Evolutionary conservation across 441 rosid species (phyloP).

Genomic region (Biscutella laevigata): DNA sequence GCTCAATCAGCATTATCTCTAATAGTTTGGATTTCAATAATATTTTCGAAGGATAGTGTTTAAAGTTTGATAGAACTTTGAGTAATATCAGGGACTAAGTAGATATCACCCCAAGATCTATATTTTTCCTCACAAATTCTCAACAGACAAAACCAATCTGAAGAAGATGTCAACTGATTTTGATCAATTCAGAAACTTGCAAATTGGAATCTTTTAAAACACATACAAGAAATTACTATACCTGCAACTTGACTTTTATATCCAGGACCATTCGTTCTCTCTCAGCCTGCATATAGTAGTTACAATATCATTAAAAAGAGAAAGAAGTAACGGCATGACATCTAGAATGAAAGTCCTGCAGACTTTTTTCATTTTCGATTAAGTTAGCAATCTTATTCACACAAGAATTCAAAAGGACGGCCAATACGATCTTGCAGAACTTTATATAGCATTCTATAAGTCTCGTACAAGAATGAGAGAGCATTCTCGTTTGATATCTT

Average conservation of each 20-base stretch:
- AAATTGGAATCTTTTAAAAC: constrained; percentile 4
- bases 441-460: constrained; percentile 7
- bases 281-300: constrained; percentile 61
- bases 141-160: not conserved
- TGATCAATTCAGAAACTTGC: constrained; percentile 3
- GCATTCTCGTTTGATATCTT: constrained; percentile 4
- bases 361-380: not conserved
- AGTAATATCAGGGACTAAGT: not conserved
- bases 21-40: not conserved
- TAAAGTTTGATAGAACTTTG: constrained; percentile 5
- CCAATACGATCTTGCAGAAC: constrained; percentile 2
- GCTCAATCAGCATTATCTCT: constrained; percentile 6
- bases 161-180: not conserved
- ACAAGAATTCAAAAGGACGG: not conserved
- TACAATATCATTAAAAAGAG: constrained; percentile 3
- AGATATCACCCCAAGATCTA: not conserved
- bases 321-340: constrained; percentile 2
- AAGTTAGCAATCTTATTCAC: not conserved
- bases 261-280: constrained; percentile 98
- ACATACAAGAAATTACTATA: constrained; percentile 23
- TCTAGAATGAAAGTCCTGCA: not conserved
- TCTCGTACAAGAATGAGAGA: not conserved
- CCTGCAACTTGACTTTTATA: constrained; percentile 98
- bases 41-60: not conserved
- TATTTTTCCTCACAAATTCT: not conserved